Conservation (phyloP, 768 basidiomycete genomes). For the Hericium alpestre region DNA sequence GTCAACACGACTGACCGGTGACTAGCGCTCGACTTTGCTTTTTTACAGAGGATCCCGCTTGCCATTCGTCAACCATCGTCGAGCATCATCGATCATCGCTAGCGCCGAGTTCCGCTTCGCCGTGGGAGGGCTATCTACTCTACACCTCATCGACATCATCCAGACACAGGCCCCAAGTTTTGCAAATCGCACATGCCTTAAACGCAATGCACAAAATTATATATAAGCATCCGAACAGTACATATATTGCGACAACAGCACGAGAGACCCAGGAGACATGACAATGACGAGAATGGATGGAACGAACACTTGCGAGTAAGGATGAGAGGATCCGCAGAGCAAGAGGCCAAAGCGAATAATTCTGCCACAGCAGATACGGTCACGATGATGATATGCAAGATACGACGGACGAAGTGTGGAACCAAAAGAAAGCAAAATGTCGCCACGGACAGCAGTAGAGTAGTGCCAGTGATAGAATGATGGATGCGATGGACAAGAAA, state of each 20-base stretch:
- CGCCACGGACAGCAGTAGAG: background rate
- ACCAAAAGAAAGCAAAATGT: background rate
- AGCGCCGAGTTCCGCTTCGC: too few relatives aligned
- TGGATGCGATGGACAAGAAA: background rate
- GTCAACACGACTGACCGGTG: too few relatives aligned
- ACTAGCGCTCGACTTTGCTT: too few relatives aligned
- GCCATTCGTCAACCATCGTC: too few relatives aligned
- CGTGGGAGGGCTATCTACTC: too few relatives aligned
- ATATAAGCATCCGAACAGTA: constrained; percentile 11
- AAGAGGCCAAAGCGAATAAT: background rate
- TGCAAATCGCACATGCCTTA: too few relatives aligned
- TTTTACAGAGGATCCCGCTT: too few relatives aligned
- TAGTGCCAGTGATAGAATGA: background rate
- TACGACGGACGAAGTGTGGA: background rate
- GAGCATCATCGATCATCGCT: too few relatives aligned
- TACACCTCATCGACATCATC: too few relatives aligned
- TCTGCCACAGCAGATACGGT: background rate
- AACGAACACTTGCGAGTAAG: constrained; percentile 1
- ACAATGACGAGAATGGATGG: constrained; percentile 11
- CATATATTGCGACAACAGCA: constrained; percentile 13
- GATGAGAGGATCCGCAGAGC: background rate
- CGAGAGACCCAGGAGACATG: constrained; percentile 3
- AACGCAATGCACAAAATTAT: background rate
- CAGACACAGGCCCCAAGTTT: too few relatives aligned
- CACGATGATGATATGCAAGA: background rate